These are phyloP conservation scores for Beverwykella pulmonaria DNA, from an alignment of 495 filamentous ascomycete species.

Conservation along the genomic window DNA sequence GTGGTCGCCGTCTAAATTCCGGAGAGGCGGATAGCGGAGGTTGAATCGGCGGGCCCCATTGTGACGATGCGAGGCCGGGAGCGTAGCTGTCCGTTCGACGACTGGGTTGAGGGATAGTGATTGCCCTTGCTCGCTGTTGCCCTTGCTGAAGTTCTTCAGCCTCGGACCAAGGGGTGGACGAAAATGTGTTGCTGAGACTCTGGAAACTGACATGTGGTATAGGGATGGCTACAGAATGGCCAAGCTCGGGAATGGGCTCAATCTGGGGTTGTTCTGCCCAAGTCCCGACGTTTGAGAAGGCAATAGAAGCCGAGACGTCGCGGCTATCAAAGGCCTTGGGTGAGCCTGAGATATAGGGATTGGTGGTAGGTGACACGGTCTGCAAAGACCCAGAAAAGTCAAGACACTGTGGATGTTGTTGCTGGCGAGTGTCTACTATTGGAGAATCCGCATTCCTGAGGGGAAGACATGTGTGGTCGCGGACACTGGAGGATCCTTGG, in stretches of 20 bases:
- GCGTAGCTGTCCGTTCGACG: slow-evolving; percentile 1
- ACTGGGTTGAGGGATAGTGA: slow-evolving; percentile 27
- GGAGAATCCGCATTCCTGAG: not conserved
- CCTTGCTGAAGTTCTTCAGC: not conserved
- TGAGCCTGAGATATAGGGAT: slow-evolving; percentile 24
- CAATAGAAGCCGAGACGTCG: slow-evolving; percentile 21
- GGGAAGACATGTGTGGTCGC: not conserved
- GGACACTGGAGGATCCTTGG: not conserved
- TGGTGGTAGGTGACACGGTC: slow-evolving; percentile 9
- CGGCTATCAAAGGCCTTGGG: slow-evolving; percentile 19
- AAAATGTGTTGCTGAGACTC: slow-evolving; percentile 5
- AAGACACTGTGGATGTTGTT: not conserved
- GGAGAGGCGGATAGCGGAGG: slow-evolving; percentile 18
- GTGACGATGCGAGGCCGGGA: not conserved
- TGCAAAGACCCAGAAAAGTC: slow-evolving; percentile 4
- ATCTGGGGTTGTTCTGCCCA: slow-evolving; percentile 30
- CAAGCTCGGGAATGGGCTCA: slow-evolving; percentile 23
- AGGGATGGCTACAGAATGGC: slow-evolving; percentile 17
- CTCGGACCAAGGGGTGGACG: not conserved
- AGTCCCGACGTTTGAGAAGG: slow-evolving; percentile 20
- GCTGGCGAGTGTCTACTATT: slow-evolving; percentile 4
- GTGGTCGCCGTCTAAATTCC: slow-evolving; percentile 8
- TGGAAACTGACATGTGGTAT: slow-evolving; percentile 6
- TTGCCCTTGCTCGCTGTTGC: slow-evolving; percentile 15
- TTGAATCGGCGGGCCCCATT: not conserved